Base-by-base conservation (phyloP, 2,329 filamentous ascomycete genomes). In the Cytospora piceicola region DNA sequence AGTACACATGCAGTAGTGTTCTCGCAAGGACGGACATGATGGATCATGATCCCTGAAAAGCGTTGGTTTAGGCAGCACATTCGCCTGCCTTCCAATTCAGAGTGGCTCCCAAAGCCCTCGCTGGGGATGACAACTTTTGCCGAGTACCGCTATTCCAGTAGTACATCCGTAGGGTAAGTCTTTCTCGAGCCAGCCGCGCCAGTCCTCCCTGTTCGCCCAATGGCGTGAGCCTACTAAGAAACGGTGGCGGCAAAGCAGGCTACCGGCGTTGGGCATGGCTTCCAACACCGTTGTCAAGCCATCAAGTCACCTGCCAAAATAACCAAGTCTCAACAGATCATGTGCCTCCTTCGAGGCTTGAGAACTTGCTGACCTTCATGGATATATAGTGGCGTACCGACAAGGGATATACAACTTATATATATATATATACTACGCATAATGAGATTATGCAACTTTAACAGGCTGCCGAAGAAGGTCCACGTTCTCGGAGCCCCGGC, bases 281-380 rank as follows among this genome's bases (percentile, higher is more conserved):
- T 52, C 34, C 58, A 53, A 52, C 54, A 58, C 64, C 59, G 54
- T 58, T 61, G 46, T 58, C 53, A 58, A 62, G 63, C 63, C 63
- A 62, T 58, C 58, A 24, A 27, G 53, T 59, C 57, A 57, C 32
- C 32, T 42, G 61, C 46, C 62, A 53, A 20, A 51, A n/a, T n/a
- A 22, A 14, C 39, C 36, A 56, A 53, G 42, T 32, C 36, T 49
- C 53, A 63, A 51, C 46, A 34, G 56, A n/a, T 64, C 61, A 51
- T 36, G 11, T 65, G 51, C 54, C 57, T 64, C 57, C 65, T 61
- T 65, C 64, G 64, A 64, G 66, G 39, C 63, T 57, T n/a, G 39
- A 57, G 11, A 49, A 56, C 24, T 51, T 27, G 52, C 29, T 51
- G 20, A 52, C 52, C 49, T 46, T 51, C 54, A 53, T 32, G 39